Evolutionary conservation across 768 basidiomycete genomes (phyloP).

Genomic region (Pulveroboletus sp.): DNA sequence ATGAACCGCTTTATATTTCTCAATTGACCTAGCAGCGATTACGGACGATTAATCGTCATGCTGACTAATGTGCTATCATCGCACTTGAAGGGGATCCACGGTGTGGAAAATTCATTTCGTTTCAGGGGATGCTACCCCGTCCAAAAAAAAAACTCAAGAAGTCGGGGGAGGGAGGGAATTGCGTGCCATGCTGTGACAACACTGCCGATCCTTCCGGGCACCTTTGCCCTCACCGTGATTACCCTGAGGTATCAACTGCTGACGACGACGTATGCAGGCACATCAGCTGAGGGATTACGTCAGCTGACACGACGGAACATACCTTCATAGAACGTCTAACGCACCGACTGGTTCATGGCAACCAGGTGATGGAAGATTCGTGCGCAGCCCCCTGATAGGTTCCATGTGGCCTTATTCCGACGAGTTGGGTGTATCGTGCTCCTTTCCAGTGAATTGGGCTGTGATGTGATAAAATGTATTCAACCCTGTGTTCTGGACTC

Average conservation of each 20-base stretch:
- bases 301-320: neutral
- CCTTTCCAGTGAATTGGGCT: neutral
- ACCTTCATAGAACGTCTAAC: neutral
- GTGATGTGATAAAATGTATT: neutral
- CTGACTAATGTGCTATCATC: neutral
- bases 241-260: neutral
- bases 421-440: too few relatives aligned
- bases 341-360: neutral
- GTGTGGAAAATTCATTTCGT: too few relatives aligned
- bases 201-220: neutral
- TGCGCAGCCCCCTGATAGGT: neutral
- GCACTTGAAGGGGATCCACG: neutral
- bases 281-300: neutral
- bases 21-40: too few relatives aligned
- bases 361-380: too few relatives aligned
- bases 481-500: neutral
- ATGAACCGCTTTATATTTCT: too few relatives aligned
- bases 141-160: too few relatives aligned
- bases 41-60: neutral
- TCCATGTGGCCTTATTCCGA: neutral
- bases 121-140: too few relatives aligned
- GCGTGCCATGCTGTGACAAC: neutral
- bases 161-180: too few relatives aligned
- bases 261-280: neutral
- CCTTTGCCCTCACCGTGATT: neutral